Evolutionary conservation across 805 yeast genomes (phyloP).

Genomic region (Nakazawaea molendinolei): DNA sequence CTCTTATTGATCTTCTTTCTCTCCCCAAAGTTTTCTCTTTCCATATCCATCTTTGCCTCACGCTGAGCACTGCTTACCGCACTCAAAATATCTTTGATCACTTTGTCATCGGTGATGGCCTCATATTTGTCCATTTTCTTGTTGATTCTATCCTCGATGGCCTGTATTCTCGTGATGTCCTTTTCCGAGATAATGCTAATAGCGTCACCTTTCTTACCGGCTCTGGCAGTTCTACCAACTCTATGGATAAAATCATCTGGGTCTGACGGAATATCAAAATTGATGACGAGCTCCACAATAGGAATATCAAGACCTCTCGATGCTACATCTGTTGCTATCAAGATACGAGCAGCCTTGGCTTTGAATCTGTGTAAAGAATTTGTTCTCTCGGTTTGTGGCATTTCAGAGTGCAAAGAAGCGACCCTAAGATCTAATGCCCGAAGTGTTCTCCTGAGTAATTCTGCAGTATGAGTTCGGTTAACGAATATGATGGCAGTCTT

Average conservation of each 20-base stretch:
- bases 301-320: constrained; percentile 87
- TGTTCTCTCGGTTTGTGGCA: constrained; percentile 89
- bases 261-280: constrained; percentile 78
- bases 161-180: constrained; percentile 73
- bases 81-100: constrained; percentile 66
- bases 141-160: constrained; percentile 81
- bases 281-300: constrained; percentile 67
- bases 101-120: constrained; percentile 64
- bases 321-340: constrained; percentile 94
- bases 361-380: constrained; percentile 88
- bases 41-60: constrained; percentile 92
- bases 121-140: constrained; percentile 74
- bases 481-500: constrained; percentile 83
- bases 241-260: constrained; percentile 81
- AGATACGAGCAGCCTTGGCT: constrained; percentile 88
- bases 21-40: constrained; percentile 82
- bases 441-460: constrained; percentile 71
- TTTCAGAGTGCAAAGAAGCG: constrained; percentile 87
- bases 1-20: constrained; percentile 44
- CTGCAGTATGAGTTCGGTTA: constrained; percentile 87
- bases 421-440: constrained; percentile 70
- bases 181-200: constrained; percentile 78
- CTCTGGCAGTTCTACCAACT: constrained; percentile 97
- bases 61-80: constrained; percentile 77
- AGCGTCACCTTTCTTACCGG: constrained; percentile 84